Base-by-base conservation (phyloP, 768 basidiomycete species). In the Steccherinum ochraceum region DNA sequence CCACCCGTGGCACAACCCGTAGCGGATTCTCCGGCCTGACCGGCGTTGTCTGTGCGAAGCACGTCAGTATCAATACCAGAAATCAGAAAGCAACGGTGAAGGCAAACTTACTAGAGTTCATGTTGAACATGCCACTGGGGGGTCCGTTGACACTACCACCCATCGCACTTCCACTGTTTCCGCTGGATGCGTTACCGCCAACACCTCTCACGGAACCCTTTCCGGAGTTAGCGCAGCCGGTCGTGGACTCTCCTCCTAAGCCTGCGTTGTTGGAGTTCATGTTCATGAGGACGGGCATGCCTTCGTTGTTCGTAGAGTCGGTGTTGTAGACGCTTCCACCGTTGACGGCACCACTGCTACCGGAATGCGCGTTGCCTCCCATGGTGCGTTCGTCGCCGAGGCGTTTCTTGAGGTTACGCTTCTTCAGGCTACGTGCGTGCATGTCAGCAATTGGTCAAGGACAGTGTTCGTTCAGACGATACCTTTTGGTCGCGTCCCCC, bases 261-360 rank as follows among this genome's bases (percentile, higher is more conserved):
- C 64, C 64, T 40, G 51, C 61, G 52, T 69, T 69, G 56, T 64
- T 63, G 30, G 67, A 66, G 55, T 64, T 52, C 46, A 66, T 39
- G 51, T 67, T 65, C 54, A 68, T 56, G 45, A 68, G 23, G 12
- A 59, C 54, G 25, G 58, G 55, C 56, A 57, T 61, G 43, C 57
- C 59, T 46, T 50, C 55, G 45, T 59, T 64, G 48, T 54, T 48
- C 43, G 54, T 52, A 16, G 40, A 21, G 24, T 52, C 20, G 25
- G 55, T 30, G 53, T 58, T 59, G n/a, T 53, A 50, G 40, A 57
- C 51, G 45, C 45, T 30, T 23, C 61, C 62, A 26, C 62, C 60
- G 47, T 56, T 49, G 20, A 64, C 63, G 42, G 51, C 49, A 12
- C 63, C 63, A 20, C 53, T 51, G 51, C 45, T 55, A 13, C 63